These are phyloP conservation scores for Chaetomium olivaceum DNA, from an alignment of 2,329 filamentous ascomycete species.

Conservation along the genomic window DNA sequence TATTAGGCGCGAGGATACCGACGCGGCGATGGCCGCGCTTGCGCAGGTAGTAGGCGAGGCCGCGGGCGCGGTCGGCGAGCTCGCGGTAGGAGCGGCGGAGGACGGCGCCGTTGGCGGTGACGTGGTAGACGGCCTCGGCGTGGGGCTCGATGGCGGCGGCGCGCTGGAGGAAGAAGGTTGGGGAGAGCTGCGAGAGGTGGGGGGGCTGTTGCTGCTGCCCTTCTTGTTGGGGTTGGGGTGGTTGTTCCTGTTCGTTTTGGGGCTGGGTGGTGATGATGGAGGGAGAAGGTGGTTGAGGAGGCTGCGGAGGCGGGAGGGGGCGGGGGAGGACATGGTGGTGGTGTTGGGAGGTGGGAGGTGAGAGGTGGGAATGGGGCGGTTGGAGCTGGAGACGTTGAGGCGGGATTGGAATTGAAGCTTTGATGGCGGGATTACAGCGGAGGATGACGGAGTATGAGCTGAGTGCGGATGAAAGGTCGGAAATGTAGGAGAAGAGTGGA, in stretches of 20 bases:
- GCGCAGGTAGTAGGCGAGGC: conserved; percentile 82
- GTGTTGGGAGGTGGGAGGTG: background rate
- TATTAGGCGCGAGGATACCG: conserved; percentile 87
- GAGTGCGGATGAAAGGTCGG: background rate
- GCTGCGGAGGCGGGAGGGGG: conserved; percentile 32
- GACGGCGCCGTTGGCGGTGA: conserved; percentile 73
- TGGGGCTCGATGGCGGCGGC: conserved; percentile 86
- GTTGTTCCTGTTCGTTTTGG: conserved; percentile 37
- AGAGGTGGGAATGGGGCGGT: background rate
- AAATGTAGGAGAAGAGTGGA: background rate
- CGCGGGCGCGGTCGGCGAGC: conserved; percentile 81
- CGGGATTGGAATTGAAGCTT: background rate
- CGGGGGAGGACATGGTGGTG: conserved; percentile 29
- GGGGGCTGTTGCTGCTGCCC: conserved; percentile 41
- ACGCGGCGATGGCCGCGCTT: conserved; percentile 74
- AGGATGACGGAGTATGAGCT: background rate
- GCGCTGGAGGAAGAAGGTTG: conserved; percentile 78
- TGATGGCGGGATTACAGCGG: background rate
- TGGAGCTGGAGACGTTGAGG: background rate
- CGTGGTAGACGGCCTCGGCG: conserved; percentile 80
- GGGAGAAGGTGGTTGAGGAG: conserved; percentile 37
- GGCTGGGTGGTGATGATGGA: conserved; percentile 30
- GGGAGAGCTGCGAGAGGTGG: conserved; percentile 78
- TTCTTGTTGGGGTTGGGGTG: conserved; percentile 45
- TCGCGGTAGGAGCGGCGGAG: conserved; percentile 77